Base-by-base conservation (phyloP, 257 asterid genomes). In the Nicotiana noctiflora region DNA sequence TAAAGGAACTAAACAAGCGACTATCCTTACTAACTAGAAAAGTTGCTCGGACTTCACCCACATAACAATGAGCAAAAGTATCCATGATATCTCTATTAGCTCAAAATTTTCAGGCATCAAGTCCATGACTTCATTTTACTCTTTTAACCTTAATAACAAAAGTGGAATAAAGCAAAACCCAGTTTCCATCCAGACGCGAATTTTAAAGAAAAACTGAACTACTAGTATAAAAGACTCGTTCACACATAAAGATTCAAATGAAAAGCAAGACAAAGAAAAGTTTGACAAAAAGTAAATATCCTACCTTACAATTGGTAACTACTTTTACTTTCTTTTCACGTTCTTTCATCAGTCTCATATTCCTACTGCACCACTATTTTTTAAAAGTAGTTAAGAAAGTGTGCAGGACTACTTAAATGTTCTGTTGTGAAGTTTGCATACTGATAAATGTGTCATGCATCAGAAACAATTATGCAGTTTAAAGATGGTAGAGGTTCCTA, bases 1-100 rank as follows among this genome's bases (percentile, higher is more conserved):
- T 18, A 86, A 59, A 80, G 75, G 44, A 40, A 81, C 81, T 75
- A 19, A 76, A 82, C 19, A 64, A 19, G 68, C 44, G 18, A 75
- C 44, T 23, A 74, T 46, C 56, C 27, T 40, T 23, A 56, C 21
- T 60, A 75, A 34, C 19, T 82, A 57, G 52, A 52, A 81, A 40
- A 51, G 60, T 74, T 49, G 23, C 79, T 74, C 27, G 61, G 15
- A 23, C 32, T 23, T 74, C 4, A 3, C 61, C 40, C 25, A 23
- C 0, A 13, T 19, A 74, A 49, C 79, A 74, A 74, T 23, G 25
- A 74, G 61, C 52, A 74, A 44, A 23, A 27, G 60, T 72, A 72
- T 49, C 59, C 34, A 13, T 23, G 61, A 25, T 6, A 51, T 15
- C 79, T 74, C 4, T 60, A 49, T 74, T 14, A 25, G 27, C 61